Evolutionary conservation across 1,284 basidiomycete species (phyloP).

Genomic region (Boletus sp.): DNA sequence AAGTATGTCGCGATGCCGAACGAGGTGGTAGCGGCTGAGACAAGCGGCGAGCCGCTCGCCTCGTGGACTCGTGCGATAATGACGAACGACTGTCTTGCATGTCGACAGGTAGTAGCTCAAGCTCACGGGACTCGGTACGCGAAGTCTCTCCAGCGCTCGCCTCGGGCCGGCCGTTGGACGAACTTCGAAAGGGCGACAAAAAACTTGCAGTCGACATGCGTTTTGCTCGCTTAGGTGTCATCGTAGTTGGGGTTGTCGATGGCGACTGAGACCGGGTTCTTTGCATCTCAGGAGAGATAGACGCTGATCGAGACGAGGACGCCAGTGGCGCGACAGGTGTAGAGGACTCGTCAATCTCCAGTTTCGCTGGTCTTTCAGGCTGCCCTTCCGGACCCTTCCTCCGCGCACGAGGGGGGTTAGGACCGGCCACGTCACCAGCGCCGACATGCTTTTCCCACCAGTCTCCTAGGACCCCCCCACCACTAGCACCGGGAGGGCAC

Average conservation of each 20-base stretch:
- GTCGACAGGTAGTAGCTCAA: slow-evolving; percentile 35
- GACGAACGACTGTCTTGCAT: slow-evolving; percentile 27
- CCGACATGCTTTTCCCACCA: slow-evolving; percentile 81
- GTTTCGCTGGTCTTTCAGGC: slow-evolving; percentile 24
- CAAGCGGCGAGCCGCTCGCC: slow-evolving; percentile 15
- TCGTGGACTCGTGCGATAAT: slow-evolving; percentile 27
- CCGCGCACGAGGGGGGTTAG: slow-evolving; percentile 24
- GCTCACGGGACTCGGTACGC: slow-evolving; percentile 21
- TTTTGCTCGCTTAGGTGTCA: slow-evolving; percentile 25
- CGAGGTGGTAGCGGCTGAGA: slow-evolving; percentile 18
- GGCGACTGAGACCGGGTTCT: slow-evolving; percentile 35
- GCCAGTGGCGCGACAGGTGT: neutral
- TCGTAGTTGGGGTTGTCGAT: slow-evolving; percentile 19
- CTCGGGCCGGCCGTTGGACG: slow-evolving; percentile 19
- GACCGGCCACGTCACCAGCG: slow-evolving; percentile 56
- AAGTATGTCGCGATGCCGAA: slow-evolving; percentile 26
- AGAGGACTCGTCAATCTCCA: slow-evolving; percentile 25
- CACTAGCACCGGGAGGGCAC: slow-evolving; percentile 52
- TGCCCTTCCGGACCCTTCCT: slow-evolving; percentile 42
- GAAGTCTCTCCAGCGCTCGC: slow-evolving; percentile 17
- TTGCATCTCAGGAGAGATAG: slow-evolving; percentile 10
- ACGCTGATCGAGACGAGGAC: slow-evolving; percentile 10
- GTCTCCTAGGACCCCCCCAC: slow-evolving; percentile 57
- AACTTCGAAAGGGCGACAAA: slow-evolving; percentile 34
- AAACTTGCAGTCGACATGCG: slow-evolving; percentile 32